Base-by-base conservation (phyloP, 2,329 filamentous ascomycete species). In the Fusarium kyushuense region DNA sequence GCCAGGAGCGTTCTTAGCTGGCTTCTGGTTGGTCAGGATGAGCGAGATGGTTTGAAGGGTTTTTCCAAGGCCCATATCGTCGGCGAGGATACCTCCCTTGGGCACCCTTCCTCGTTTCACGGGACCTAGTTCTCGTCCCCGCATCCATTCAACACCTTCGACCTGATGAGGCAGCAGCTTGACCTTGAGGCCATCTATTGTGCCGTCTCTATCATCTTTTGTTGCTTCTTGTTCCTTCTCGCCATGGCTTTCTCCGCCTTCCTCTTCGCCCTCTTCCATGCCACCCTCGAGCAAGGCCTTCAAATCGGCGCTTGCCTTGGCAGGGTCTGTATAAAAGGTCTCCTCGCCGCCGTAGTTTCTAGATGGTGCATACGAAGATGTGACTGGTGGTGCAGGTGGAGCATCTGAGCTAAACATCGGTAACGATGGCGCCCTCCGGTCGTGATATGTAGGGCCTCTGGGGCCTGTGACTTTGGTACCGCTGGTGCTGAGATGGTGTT, bases 11-110 rank as follows among this genome's bases (percentile, higher is more conserved):
- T 87, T 84, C 42, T 86, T 84, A 6, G 70, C 59, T 5, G 92
- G 90, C 73, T 91, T 93, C 19, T 89, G 87, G 74, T 98, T 97
- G 56, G 86, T 91, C 36, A 99, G 84, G 41, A 99, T 91, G 32
- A 98, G 84, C 2, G 95, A 90, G 58, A 99, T 92, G 2, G 94
- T 93, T 80, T 99, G 96, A 16, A 99, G 87, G 1, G 96, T 99
- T 84, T 99, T 99, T 60, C 96, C 96, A 16, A 98, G 83, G 70
- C 95, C 95, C 95, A 98, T 96, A 76, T 99, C 96, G 74, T 99
- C 96, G 19, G 96, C 96, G 35, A 99, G 86, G 67, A 99, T 97
- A 19, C 96, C 96, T 35, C 96, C 96, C 72, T 96, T 96, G 30
- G 95, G 94, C 12, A 96, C 86, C 65, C 83, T 87, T 61, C 92